These are phyloP conservation scores for Curvularia sp. DNA, from an alignment of 2,329 filamentous ascomycete species.

Conservation along the genomic window DNA sequence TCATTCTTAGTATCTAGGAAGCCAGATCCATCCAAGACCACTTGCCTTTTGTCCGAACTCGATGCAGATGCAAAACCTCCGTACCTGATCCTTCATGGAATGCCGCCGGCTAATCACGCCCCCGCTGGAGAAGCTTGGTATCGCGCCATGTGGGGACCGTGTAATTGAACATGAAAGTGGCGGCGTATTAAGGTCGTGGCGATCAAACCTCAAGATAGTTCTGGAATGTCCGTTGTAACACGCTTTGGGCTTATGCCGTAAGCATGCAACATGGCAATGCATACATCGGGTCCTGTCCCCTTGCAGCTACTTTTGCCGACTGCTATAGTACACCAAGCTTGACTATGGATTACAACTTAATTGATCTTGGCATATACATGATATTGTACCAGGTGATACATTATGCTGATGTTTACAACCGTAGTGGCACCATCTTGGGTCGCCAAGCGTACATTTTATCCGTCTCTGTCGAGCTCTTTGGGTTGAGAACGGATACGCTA, in stretches of 20 bases:
- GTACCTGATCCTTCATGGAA: conserved; percentile 5
- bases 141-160: conserved; percentile 12
- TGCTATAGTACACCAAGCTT: background rate
- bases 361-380: background rate
- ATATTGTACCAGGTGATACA: background rate
- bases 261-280: background rate
- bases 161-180: conserved; percentile 6
- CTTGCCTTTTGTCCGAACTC: conserved; percentile 28
- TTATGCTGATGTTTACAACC: background rate
- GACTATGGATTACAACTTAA: background rate
- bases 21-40: background rate
- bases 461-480: background rate
- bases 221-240: background rate
- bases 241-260: background rate
- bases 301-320: background rate
- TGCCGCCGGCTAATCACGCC: conserved; percentile 37
- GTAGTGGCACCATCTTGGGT: background rate
- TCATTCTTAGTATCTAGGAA: too few relatives aligned
- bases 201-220: background rate
- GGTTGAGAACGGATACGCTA: too few relatives aligned
- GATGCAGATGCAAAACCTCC: conserved; percentile 9
- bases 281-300: too few relatives aligned
- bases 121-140: conserved; percentile 16
- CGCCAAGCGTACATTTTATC: background rate
- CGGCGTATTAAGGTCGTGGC: background rate